Percentiles rank a stretch among this genome's conserved stretches.
These are phyloP conservation scores for Ceratocystis albifundus DNA, from an alignment of 2,329 filamentous ascomycete genomes.

Conservation along the genomic window DNA sequence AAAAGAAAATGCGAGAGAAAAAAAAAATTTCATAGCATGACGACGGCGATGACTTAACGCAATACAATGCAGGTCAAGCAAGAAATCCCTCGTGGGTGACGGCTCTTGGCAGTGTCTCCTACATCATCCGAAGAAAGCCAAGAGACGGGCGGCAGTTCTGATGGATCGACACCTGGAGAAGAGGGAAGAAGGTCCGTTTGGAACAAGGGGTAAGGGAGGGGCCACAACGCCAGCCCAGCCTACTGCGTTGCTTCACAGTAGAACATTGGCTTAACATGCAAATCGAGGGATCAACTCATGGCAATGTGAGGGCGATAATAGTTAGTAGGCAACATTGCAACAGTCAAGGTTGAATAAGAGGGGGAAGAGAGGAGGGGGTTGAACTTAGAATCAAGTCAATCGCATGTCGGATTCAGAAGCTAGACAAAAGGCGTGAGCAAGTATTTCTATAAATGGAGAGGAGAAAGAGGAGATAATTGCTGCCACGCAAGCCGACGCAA, in stretches of 20 bases:
- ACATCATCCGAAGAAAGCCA: not conserved
- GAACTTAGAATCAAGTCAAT: not conserved
- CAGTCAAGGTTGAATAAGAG: not conserved
- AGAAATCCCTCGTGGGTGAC: not conserved
- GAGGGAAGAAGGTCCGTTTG: not conserved
- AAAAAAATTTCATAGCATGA: not conserved
- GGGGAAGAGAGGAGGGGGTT: not conserved
- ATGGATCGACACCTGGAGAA: not conserved
- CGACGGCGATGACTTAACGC: not conserved
- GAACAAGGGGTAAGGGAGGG: not conserved
- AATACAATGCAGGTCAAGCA: not conserved
- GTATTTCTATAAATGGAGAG: not conserved
- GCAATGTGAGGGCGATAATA: not conserved
- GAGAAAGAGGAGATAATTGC: not conserved
- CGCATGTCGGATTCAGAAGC: too few relatives aligned
- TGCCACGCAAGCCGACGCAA: not conserved
- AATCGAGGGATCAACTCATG: not conserved
- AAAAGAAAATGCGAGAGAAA: not conserved
- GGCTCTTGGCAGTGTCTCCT: constrained; percentile 4
- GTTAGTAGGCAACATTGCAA: not conserved
- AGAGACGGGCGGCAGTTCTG: constrained; percentile 9
- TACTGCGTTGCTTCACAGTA: not conserved
- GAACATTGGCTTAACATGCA: not conserved
- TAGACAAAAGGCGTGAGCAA: not conserved
- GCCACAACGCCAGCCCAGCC: not conserved